Percentiles rank a stretch among this genome's conserved stretches.
phyloP scores from a whole-genome alignment of 2,329 filamentous ascomycete genomes.

The Cercospora zeae-maydis region DNA sequence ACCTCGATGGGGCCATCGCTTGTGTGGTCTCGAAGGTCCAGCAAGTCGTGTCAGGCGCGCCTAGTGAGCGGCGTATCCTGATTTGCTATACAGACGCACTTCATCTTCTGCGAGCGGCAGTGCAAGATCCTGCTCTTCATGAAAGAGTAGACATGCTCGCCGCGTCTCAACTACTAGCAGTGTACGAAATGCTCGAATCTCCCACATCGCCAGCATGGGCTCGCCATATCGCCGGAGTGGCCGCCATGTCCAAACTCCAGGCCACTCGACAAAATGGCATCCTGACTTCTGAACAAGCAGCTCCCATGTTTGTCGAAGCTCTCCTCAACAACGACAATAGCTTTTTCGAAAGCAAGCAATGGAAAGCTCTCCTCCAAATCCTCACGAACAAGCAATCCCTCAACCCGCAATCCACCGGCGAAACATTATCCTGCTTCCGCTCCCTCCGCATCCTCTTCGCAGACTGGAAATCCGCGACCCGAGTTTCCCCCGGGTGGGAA shows the following conservation, averaged over 20 bases:
- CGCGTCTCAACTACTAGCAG: slow-evolving; percentile 14
- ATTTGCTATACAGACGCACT: slow-evolving; percentile 15
- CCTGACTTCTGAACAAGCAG: slow-evolving; percentile 10
- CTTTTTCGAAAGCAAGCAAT: slow-evolving; percentile 17
- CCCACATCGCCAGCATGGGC: slow-evolving; percentile 8
- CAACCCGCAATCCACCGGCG: slow-evolving; percentile 4
- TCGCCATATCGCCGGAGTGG: slow-evolving; percentile 16
- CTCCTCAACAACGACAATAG: slow-evolving; percentile 13
- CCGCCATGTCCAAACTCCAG: slow-evolving; percentile 16
- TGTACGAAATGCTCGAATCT: slow-evolving; percentile 20
- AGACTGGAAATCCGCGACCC: slow-evolving; percentile 3
- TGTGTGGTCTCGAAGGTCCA: slow-evolving; percentile 17
- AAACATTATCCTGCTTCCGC: slow-evolving; percentile 15
- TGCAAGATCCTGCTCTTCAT: slow-evolving; percentile 10
- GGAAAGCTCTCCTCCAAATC: slow-evolving; percentile 14
- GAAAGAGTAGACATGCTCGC: slow-evolving; percentile 17
- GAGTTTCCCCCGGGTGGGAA: slow-evolving; percentile 1
- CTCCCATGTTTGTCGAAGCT: slow-evolving; percentile 19
- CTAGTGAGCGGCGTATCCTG: slow-evolving; percentile 10
- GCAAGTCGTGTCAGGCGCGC: slow-evolving; percentile 15
- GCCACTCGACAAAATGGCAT: background rate
- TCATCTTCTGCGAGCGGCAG: slow-evolving; percentile 12
- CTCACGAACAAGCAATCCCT: slow-evolving; percentile 11
- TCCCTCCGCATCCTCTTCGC: slow-evolving; percentile 10
- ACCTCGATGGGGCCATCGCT: slow-evolving; percentile 17